phyloP scores from a whole-genome alignment of 129 eudicot species.

The Chrysanthemum seticuspe region DNA sequence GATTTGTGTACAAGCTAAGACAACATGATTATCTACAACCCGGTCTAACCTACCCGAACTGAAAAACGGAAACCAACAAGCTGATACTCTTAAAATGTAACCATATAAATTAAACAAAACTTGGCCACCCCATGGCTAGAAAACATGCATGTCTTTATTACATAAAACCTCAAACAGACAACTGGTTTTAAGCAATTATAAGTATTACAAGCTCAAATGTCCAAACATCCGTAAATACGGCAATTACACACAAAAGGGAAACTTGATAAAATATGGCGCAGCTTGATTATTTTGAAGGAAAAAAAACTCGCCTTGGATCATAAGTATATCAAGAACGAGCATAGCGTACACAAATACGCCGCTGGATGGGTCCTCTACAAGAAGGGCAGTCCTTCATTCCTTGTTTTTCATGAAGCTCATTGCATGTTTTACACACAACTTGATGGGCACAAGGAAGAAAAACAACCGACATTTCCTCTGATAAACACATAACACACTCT shows the following conservation, averaged over 20 bases:
- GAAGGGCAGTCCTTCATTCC: constrained; percentile 99
- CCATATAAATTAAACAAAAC: no score
- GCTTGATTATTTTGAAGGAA: constrained; percentile 11
- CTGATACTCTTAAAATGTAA: no score
- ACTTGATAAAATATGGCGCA: constrained; percentile 1
- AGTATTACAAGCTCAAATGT: constrained; percentile 21
- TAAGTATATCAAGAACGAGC: constrained; percentile 48
- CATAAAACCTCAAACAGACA: constrained; percentile 29
- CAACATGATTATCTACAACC: no score
- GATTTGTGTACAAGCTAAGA: no score
- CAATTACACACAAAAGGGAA: constrained; percentile 21
- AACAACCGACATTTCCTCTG: constrained; percentile 95
- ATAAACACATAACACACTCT: constrained; percentile 96
- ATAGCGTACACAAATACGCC: constrained; percentile 81
- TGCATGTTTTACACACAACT: constrained; percentile 83
- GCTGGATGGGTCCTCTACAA: constrained; percentile 73
- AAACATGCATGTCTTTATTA: constrained; percentile 29
- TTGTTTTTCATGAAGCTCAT: constrained; percentile 90
- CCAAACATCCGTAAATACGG: constrained; percentile 16
- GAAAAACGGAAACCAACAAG: no score
- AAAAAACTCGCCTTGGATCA: background rate
- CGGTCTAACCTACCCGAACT: no score
- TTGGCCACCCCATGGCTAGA: background rate
- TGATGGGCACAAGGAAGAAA: constrained; percentile 99
- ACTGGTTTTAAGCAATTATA: constrained; percentile 34